Percentiles rank a stretch among this genome's conserved stretches.
Conservation (phyloP, 495 filamentous ascomycete genomes). For the Coniosporium apollinis region DNA sequence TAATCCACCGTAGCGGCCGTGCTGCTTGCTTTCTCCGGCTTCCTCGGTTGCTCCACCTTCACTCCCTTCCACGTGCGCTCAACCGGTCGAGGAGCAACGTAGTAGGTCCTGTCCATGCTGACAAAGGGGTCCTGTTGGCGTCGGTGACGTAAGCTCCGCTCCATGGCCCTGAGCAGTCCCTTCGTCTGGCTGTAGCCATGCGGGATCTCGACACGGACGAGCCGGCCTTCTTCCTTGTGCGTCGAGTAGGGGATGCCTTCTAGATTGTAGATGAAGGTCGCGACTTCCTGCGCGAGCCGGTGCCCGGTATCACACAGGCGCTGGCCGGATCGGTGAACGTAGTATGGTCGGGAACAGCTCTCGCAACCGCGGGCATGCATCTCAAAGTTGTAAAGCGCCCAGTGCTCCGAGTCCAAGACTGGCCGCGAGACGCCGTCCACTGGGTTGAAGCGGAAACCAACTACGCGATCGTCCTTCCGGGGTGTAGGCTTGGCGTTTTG, state of each 20-base stretch:
- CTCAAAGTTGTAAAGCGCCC: constrained; percentile 24
- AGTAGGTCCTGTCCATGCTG: constrained; percentile 18
- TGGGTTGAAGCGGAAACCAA: too few species aligned
- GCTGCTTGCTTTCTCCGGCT: constrained; percentile 7
- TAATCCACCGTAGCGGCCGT: constrained; percentile 12
- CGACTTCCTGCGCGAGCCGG: constrained; percentile 19
- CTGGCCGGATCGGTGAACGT: constrained; percentile 13
- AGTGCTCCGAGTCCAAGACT: constrained; percentile 15
- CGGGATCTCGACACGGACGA: constrained; percentile 22
- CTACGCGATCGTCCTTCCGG: too few species aligned
- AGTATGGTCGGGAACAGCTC: constrained; percentile 19
- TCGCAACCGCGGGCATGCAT: constrained; percentile 19
- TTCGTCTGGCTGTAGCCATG: constrained; percentile 16
- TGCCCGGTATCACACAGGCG: constrained; percentile 20
- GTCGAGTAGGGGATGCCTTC: constrained; percentile 21
- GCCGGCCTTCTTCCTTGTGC: constrained; percentile 14
- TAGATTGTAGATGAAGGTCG: constrained; percentile 18
- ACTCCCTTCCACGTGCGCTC: constrained; percentile 4
- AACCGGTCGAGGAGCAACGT: constrained; percentile 12
- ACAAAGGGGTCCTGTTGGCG: constrained; percentile 17
- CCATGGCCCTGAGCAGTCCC: constrained; percentile 19
- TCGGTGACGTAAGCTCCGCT: constrained; percentile 14
- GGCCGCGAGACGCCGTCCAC: constrained; percentile 16
- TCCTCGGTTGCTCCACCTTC: constrained; percentile 8
- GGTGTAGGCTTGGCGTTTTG: too few species aligned